phyloP scores from a whole-genome alignment of 352 stramenopile genomes.

The Phytopythium boreale region DNA sequence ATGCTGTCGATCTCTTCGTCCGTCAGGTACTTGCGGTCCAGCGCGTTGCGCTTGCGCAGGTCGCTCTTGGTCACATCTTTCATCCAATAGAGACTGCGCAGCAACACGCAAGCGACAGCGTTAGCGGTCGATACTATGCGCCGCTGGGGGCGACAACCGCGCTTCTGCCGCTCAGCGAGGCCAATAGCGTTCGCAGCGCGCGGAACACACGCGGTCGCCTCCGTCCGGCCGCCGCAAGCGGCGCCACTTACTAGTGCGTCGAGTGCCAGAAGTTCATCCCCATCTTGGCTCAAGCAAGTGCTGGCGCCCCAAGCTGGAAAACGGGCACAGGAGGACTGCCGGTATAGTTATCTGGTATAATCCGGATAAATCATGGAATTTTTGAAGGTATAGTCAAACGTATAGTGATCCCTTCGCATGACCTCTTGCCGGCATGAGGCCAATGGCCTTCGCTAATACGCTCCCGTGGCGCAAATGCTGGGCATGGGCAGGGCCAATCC shows the following conservation, averaged over 20 bases:
- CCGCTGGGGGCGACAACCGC: not conserved
- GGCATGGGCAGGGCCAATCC: too few species aligned
- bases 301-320: not conserved
- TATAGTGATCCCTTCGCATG: not conserved
- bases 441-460: too few species aligned
- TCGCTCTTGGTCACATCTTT: constrained; percentile 79
- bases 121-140: not conserved
- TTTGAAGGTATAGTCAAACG: not conserved
- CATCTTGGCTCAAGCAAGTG: constrained; percentile 29
- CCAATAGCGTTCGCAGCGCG: not conserved
- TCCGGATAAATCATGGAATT: not conserved
- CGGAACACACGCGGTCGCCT: not conserved
- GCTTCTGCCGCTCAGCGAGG: not conserved
- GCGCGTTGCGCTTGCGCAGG: constrained; percentile 70
- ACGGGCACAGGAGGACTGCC: not conserved
- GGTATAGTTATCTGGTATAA: not conserved
- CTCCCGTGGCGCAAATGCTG: too few species aligned
- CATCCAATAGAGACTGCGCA: constrained; percentile 85
- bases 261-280: constrained; percentile 91
- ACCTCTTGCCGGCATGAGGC: too few species aligned
- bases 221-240: not conserved
- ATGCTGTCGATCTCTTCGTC: constrained; percentile 88
- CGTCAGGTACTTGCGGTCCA: constrained; percentile 71
- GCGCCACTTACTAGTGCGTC: constrained; percentile 77
- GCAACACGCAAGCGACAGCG: not conserved